Evolutionary conservation across 441 rosid species (phyloP).

Genomic region (Pelargonium myrrhifolium): DNA sequence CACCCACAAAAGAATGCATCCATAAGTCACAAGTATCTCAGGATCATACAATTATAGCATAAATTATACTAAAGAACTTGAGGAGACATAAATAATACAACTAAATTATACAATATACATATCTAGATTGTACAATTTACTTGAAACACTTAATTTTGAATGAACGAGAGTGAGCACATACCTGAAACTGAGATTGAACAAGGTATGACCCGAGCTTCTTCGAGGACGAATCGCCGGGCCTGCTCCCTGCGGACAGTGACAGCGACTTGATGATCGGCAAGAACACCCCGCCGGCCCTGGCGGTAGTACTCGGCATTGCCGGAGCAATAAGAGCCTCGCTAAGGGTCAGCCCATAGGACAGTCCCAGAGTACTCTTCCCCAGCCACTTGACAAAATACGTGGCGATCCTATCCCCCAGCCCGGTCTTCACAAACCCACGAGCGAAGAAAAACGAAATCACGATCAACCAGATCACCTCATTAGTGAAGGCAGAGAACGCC

Average conservation of each 20-base stretch:
- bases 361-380: constrained; percentile 77
- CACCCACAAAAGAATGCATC: constrained; percentile 21
- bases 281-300: constrained; percentile 94
- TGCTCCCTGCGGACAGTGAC: constrained; percentile 73
- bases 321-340: constrained; percentile 92
- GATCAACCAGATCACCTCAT: constrained; percentile 84
- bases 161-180: constrained; percentile 18
- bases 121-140: too few species aligned
- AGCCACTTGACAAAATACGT: constrained; percentile 85
- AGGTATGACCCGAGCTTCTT: constrained; percentile 74
- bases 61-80: too few species aligned
- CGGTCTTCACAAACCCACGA: constrained; percentile 90
- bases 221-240: constrained; percentile 60
- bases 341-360: constrained; percentile 71
- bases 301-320: constrained; percentile 94
- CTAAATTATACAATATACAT: neutral
- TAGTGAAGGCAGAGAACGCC: constrained; percentile 77
- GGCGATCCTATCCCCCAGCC: constrained; percentile 84
- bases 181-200: constrained; percentile 80
- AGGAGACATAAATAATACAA: too few species aligned
- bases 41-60: too few species aligned
- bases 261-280: constrained; percentile 80
- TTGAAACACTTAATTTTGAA: too few species aligned
- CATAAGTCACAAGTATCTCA: constrained; percentile 14
- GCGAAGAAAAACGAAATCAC: constrained; percentile 95